Evolutionary conservation across 768 basidiomycete genomes (phyloP), one percentile per base, ranked within the genome.

Genomic region (Hericium rajendrae): DNA sequence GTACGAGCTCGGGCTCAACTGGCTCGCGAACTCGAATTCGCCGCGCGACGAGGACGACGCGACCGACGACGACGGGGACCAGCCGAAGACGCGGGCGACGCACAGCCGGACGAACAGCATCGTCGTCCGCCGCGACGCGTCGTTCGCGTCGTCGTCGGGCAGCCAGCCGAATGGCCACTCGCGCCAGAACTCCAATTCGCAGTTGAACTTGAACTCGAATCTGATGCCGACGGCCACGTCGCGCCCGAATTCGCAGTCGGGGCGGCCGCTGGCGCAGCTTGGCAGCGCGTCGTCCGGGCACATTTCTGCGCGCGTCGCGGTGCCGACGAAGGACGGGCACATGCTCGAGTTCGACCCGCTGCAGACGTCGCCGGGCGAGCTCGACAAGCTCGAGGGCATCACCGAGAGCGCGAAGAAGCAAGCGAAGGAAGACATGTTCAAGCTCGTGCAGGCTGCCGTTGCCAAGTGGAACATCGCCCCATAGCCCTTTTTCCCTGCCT

Each of bases 281-380:
- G 38, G 49, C 6, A 24, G 56, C 13, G 51, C 62, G 24, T 43
- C 59, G 61, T 61, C 56, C 62, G 69, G 26, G 61, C 70, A 52
- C 73, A 73, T 73, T 63, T 59, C 78, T 69, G 85, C 85, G 2
- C 71, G 88, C 37, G 83, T 91, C 12, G 82, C 86, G 1, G 84
- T 93, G n/a, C 83, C 88, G 4, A 91, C 85, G 0, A 81, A 78
- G 41, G 89, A 92, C 62, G 92, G 92, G 0, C 83, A 86, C 62
- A 69, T 87, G n/a, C 76, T 95, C 24, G 84, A 86, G 67, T 93
- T 95, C 64, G 87, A 95, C 62, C 91, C 92, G 9, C 72, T 94
- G 46, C 76, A 78, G 58, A 84, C 87, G 13, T 83, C 86, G 2
- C 84, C 90, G 1, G 76, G 78, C 2, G 76, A 87, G 51, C 71